Evolutionary conservation across 768 basidiomycete species (phyloP).

Genomic region (Thelephora aurantiotincta): DNA sequence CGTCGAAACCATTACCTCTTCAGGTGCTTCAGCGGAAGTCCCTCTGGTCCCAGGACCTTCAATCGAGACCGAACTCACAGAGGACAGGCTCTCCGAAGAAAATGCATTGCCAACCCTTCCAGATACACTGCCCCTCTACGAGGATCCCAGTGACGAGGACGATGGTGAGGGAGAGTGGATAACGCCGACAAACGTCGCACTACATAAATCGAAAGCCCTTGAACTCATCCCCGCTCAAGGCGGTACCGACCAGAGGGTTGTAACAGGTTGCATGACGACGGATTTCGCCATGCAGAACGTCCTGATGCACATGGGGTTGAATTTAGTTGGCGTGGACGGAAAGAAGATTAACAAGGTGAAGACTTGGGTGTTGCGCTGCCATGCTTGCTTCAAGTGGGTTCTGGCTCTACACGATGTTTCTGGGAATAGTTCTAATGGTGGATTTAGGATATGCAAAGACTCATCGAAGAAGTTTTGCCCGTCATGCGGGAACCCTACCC

Average conservation of each 20-base stretch:
- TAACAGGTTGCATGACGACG: slow-evolving; percentile 88
- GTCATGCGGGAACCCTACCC: slow-evolving; percentile 86
- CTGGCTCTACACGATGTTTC: not conserved
- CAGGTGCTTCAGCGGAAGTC: not conserved
- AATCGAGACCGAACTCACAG: not conserved
- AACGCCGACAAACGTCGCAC: slow-evolving; percentile 72
- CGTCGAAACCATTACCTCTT: not conserved
- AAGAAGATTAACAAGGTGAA: slow-evolving; percentile 83
- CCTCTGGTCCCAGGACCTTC: too few relatives aligned
- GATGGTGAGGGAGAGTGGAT: slow-evolving; percentile 96
- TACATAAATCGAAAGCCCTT: slow-evolving; percentile 81
- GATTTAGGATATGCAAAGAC: slow-evolving; percentile 83
- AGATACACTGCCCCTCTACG: slow-evolving; percentile 32
- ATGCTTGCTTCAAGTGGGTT: slow-evolving; percentile 97
- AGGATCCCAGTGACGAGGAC: slow-evolving; percentile 65
- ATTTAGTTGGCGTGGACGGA: slow-evolving; percentile 80
- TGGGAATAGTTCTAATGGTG: not conserved
- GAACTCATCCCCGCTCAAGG: slow-evolving; percentile 58
- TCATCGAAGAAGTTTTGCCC: slow-evolving; percentile 92
- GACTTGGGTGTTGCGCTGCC: slow-evolving; percentile 92
- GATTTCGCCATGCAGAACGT: slow-evolving; percentile 99
- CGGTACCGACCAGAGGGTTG: slow-evolving; percentile 29
- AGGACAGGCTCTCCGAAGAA: not conserved
- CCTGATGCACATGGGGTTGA: slow-evolving; percentile 84
- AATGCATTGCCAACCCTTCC: slow-evolving; percentile 2